Base-by-base conservation (phyloP, 306 rosid species). In the Inga oerstediana region DNA sequence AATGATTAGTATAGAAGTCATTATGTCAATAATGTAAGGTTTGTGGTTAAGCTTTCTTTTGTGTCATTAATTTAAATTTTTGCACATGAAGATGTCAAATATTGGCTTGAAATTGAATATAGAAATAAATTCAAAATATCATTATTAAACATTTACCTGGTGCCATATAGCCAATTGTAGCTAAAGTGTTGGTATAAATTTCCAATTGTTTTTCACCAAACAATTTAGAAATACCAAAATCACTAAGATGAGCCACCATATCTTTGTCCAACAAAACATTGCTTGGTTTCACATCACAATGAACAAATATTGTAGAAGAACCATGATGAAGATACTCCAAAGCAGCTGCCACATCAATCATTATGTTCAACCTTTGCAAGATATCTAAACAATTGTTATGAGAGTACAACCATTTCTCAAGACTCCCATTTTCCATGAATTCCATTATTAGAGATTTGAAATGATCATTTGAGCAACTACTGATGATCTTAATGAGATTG, bases 141-240 rank as follows among this genome's bases (percentile, higher is more conserved):
- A 49, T 49, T 49, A 59, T 20, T 22, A 61, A 10, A 10, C 10
- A 7, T 10, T 61, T 27, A 20, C 64, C 64, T 52, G 22, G 59
- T 52, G 59, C 59, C 59, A 52, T 52, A 4, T 52, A 52, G 8
- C 59, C 59, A 52, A 16, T 19, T 16, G 59, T 52, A 52, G 59
- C 59, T 8, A 52, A 2, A 72, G 79, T 8, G 35, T 75, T 75
- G 49, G 56, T 48, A 12, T 48, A 12, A 48, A 13, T 48, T 48
- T 48, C 52, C 3, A 11, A 2, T 48, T 48, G 52, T 3, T 15
- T 58, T 59, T 82, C 81, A 68, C 85, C 85, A 76, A 71, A 32
- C 19, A 67, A 67, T 12, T 67, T 66, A 10, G 8, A 14, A 6
- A 64, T 51, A 4, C 58, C 58, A 51, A 51, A 51, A 51, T 51